These are phyloP conservation scores for Paramecium octaurelia DNA, from an alignment of 73 alveolate species.

Conservation along the genomic window DNA sequence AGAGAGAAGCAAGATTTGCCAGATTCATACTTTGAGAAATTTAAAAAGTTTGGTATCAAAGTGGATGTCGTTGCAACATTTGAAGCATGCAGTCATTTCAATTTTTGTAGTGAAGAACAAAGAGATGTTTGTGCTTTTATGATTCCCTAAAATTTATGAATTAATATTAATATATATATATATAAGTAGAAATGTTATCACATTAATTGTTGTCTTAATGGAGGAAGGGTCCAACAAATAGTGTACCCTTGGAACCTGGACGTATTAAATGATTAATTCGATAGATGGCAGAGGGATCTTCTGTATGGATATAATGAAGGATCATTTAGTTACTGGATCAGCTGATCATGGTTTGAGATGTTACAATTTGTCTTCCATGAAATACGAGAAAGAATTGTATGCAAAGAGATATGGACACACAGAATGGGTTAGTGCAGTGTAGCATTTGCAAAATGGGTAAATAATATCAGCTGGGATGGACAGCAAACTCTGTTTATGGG, in stretches of 20 bases:
- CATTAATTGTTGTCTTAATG: not conserved
- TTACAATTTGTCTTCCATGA: constrained; percentile 68
- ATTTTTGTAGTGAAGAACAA: constrained; percentile 58
- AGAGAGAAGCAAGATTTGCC: constrained; percentile 50
- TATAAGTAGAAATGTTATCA: not conserved
- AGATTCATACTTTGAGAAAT: constrained; percentile 57
- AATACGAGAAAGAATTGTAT: constrained; percentile 76
- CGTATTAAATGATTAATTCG: not conserved
- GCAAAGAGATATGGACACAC: constrained; percentile 93
- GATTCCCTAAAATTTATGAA: constrained; percentile 58
- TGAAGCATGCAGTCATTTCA: constrained; percentile 62
- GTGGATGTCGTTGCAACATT: constrained; percentile 61
- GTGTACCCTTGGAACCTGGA: constrained; percentile 27
- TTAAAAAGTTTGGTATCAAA: not conserved
- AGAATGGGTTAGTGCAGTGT: constrained; percentile 96
- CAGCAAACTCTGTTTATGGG: constrained; percentile 92
- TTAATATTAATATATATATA: not conserved
- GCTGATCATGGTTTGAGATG: constrained; percentile 97
- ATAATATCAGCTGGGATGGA: constrained; percentile 98
- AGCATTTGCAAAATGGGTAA: constrained; percentile 82
- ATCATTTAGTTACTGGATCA: constrained; percentile 93
- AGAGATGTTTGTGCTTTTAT: constrained; percentile 60
- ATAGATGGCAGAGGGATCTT: constrained; percentile 59
- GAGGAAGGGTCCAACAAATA: constrained; percentile 22
- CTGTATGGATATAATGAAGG: constrained; percentile 65